Evolutionary conservation across 768 basidiomycete genomes (phyloP).

Genomic region (Trametes sanguinea): DNA sequence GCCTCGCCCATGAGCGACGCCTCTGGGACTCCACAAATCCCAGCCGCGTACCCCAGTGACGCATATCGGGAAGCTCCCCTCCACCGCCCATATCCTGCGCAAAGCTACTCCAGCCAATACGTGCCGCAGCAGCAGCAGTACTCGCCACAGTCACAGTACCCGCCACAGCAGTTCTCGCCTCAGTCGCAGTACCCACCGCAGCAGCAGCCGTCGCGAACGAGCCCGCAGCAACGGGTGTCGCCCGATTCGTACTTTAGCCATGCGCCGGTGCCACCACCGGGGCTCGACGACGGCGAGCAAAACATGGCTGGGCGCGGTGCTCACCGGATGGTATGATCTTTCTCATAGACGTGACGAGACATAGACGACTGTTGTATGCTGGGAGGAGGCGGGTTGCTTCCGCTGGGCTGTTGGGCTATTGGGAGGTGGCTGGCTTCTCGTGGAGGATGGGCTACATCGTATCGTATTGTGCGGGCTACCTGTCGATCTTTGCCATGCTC

Average conservation of each 20-base stretch:
- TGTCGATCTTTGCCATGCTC: constrained; percentile 12
- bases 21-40: constrained; percentile 35
- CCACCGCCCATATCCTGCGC: constrained; percentile 52
- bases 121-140: constrained; percentile 12
- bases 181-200: constrained; percentile 12
- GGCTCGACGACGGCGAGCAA: constrained; percentile 18
- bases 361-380: constrained; percentile 12
- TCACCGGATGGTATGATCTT: constrained; percentile 24
- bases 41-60: constrained; percentile 40
- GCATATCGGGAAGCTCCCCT: constrained; percentile 60
- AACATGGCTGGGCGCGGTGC: constrained; percentile 37
- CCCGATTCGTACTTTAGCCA: constrained; percentile 22
- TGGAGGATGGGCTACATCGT: constrained; percentile 3
- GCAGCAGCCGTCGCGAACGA: constrained; percentile 3
- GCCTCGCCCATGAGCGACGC: constrained; percentile 39
- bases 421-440: background rate
- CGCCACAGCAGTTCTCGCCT: constrained; percentile 5
- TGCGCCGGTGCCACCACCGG: constrained; percentile 25
- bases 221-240: constrained; percentile 21
- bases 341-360: constrained; percentile 6
- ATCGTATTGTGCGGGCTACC: constrained; percentile 17
- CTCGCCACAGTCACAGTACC: constrained; percentile 10
- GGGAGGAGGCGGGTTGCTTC: background rate
- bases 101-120: constrained; percentile 6
- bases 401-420: background rate